phyloP scores from a whole-genome alignment of 2,329 filamentous ascomycete genomes.

The Dactylellina haptotyla region DNA sequence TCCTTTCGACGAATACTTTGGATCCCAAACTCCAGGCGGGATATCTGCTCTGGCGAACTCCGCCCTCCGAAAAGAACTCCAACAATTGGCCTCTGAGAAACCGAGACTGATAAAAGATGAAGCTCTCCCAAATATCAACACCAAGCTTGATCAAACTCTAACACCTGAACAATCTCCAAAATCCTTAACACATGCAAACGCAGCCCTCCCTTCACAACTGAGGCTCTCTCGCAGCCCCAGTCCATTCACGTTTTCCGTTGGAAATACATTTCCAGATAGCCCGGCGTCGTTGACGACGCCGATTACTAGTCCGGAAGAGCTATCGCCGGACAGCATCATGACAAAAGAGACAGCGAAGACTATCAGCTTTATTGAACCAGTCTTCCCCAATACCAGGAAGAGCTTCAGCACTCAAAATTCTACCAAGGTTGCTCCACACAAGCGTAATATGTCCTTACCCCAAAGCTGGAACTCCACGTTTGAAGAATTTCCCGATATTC shows the following conservation, averaged over 20 bases:
- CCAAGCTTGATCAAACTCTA: conserved; percentile 48
- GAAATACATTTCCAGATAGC: conserved; percentile 44
- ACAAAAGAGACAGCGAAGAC: conserved; percentile 25
- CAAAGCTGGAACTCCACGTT: conserved; percentile 27
- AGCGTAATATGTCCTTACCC: conserved; percentile 38
- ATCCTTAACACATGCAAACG: conserved; percentile 24
- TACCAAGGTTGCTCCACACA: conserved; percentile 12
- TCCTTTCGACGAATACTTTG: conserved; percentile 52
- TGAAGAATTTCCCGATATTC: background rate
- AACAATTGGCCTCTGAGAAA: conserved; percentile 19
- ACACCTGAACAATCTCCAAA: conserved; percentile 51
- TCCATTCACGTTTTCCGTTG: conserved; percentile 41
- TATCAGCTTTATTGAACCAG: background rate
- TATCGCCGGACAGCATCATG: conserved; percentile 21
- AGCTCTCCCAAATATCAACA: conserved; percentile 43
- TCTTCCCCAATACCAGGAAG: background rate
- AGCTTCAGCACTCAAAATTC: conserved; percentile 1
- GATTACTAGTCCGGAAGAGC: conserved; percentile 49
- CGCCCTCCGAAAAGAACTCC: conserved; percentile 30
- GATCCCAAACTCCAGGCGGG: conserved; percentile 10
- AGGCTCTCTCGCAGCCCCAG: conserved; percentile 44
- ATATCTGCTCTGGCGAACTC: conserved; percentile 18
- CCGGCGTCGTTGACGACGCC: conserved; percentile 44
- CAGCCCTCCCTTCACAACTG: conserved; percentile 25
- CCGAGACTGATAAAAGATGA: conserved; percentile 43